Evolutionary conservation across 2,329 filamentous ascomycete genomes (phyloP).

Genomic region (Graphiopsis chlorocephala): DNA sequence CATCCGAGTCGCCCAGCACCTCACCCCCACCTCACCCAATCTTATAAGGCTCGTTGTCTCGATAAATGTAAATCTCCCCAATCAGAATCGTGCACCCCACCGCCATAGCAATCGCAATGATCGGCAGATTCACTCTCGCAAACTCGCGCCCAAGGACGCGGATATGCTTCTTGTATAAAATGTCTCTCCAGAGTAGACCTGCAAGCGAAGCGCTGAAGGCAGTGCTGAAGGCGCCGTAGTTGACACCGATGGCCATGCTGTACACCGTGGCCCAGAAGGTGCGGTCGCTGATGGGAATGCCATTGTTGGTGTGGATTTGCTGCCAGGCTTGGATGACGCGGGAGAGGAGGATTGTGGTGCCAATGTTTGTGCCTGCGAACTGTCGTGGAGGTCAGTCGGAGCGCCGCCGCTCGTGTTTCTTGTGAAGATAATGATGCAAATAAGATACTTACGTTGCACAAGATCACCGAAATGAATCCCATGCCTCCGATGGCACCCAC

Average conservation of each 20-base stretch:
- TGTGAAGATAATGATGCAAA: background rate
- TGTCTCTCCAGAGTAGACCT: conserved; percentile 70
- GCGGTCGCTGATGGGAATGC: conserved; percentile 55
- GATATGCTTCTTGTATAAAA: conserved; percentile 66
- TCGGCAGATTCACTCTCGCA: conserved; percentile 65
- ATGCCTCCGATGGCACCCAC: conserved; percentile 69
- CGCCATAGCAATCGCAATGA: conserved; percentile 67
- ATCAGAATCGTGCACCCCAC: conserved; percentile 61
- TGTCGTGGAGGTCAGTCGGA: conserved; percentile 34
- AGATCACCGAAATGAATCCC: conserved; percentile 67
- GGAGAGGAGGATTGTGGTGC: conserved; percentile 69
- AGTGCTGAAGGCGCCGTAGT: conserved; percentile 71
- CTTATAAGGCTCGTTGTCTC: conserved; percentile 41
- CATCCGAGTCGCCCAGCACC: background rate
- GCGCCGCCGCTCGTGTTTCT: background rate
- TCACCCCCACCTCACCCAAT: background rate
- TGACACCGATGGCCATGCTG: conserved; percentile 71
- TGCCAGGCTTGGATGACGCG: conserved; percentile 69
- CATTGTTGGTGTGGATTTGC: conserved; percentile 52
- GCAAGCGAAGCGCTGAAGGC: conserved; percentile 71
- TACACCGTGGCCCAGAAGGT: conserved; percentile 74
- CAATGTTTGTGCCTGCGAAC: conserved; percentile 76
- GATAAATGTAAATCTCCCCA: conserved; percentile 62
- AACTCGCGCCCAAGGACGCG: conserved; percentile 63
- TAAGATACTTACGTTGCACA: conserved; percentile 64